phyloP scores from a whole-genome alignment of 2,329 filamentous ascomycete genomes.

The Fusarium subglutinans region DNA sequence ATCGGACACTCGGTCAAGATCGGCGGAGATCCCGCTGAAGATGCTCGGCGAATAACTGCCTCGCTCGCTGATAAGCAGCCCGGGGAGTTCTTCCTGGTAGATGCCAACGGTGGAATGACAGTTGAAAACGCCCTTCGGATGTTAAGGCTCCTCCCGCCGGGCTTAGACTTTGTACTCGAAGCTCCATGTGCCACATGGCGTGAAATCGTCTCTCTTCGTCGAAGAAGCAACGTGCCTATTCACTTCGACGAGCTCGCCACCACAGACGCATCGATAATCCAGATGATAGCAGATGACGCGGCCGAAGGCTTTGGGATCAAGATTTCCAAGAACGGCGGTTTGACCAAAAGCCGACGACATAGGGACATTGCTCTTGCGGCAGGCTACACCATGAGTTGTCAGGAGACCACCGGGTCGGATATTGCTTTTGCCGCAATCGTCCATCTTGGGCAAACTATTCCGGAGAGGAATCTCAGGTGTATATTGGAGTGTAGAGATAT shows the following conservation, averaged over 20 bases:
- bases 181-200: conserved; percentile 29
- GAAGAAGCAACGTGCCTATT: conserved; percentile 22
- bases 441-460: conserved; percentile 29
- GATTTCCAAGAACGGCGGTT: conserved; percentile 33
- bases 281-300: conserved; percentile 29
- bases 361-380: conserved; percentile 31
- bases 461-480: conserved; percentile 22
- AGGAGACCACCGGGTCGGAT: conserved; percentile 27
- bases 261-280: conserved; percentile 17
- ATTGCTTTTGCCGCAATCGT: conserved; percentile 32
- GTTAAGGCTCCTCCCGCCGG: conserved; percentile 26
- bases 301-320: conserved; percentile 31
- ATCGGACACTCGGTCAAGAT: conserved; percentile 31
- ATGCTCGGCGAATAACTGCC: conserved; percentile 25
- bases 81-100: conserved; percentile 32
- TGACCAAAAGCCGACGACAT: conserved; percentile 26
- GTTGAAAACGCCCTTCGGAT: conserved; percentile 29
- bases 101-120: conserved; percentile 28
- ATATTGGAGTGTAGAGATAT: conserved; percentile 32
- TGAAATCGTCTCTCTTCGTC: conserved; percentile 22
- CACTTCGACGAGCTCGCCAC: conserved; percentile 31
- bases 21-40: conserved; percentile 10
- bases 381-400: conserved; percentile 30
- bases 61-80: conserved; percentile 23
- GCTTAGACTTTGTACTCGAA: conserved; percentile 34